Conservation (phyloP, 208 protist species). For the Herpetomonas samuelpessoai region DNA sequence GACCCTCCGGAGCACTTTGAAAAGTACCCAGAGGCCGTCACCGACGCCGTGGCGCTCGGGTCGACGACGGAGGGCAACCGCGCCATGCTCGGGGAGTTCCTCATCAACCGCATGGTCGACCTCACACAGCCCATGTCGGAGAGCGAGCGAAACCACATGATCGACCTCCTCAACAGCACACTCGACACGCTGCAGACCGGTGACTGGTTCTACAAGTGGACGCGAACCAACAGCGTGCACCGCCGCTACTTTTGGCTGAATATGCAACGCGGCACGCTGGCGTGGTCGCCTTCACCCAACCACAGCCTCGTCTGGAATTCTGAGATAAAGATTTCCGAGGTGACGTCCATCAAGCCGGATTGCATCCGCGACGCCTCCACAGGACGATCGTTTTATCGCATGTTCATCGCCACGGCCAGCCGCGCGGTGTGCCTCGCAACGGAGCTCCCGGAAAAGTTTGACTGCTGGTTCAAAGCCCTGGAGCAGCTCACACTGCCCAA, state of each 20-base stretch:
- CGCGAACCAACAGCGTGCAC: conserved; percentile 45
- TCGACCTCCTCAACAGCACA: conserved; percentile 22
- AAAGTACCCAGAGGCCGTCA: conserved; percentile 22
- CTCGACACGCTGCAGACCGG: conserved; percentile 51
- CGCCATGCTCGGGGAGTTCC: conserved; percentile 36
- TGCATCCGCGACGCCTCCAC: conserved; percentile 45
- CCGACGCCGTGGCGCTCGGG: conserved; percentile 8
- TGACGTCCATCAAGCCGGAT: conserved; percentile 50
- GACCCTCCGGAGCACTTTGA: conserved; percentile 22
- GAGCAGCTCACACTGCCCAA: conserved; percentile 43
- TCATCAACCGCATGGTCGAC: conserved; percentile 36
- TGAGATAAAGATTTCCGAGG: conserved; percentile 40
- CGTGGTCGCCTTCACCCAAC: conserved; percentile 49
- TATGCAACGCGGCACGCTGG: conserved; percentile 40
- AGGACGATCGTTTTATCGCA: conserved; percentile 56
- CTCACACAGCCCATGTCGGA: conserved; percentile 18
- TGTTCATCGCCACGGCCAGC: conserved; percentile 44
- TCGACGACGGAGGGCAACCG: conserved; percentile 15
- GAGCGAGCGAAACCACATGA: conserved; percentile 19
- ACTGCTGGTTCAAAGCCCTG: conserved; percentile 70
- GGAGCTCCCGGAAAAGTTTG: conserved; percentile 72
- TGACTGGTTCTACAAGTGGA: conserved; percentile 85
- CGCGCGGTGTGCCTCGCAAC: conserved; percentile 56
- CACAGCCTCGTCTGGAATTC: conserved; percentile 36
- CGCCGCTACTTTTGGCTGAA: conserved; percentile 80